Evolutionary conservation across 208 protist genomes (phyloP).

Genomic region (Trichomonas vaginalis): DNA sequence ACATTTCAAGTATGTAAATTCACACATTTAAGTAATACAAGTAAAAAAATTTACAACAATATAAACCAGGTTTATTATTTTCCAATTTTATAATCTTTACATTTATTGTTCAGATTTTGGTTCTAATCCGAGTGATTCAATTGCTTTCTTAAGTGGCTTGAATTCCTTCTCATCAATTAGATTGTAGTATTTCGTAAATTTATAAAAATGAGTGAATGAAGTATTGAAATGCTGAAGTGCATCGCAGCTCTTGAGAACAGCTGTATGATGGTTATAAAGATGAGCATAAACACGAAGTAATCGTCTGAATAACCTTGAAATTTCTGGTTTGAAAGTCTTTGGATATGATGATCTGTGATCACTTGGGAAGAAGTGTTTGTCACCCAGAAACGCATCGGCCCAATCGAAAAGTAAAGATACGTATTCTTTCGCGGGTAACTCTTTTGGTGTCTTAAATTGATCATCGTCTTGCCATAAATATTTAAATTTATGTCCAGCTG

Average conservation of each 20-base stretch:
- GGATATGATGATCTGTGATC: slow-evolving; percentile 43
- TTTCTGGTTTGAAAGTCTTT: slow-evolving; percentile 50
- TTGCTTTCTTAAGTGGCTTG: not conserved
- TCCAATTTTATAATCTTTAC: too few relatives aligned
- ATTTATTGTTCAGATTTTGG: too few relatives aligned
- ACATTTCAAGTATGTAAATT: too few relatives aligned
- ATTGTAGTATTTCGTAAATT: not conserved
- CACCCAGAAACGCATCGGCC: not conserved
- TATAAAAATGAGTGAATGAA: slow-evolving; percentile 8
- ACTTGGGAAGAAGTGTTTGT: not conserved
- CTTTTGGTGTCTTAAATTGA: not conserved
- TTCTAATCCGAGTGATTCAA: not conserved
- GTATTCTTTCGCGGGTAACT: not conserved
- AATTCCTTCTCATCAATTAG: not conserved
- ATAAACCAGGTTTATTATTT: too few relatives aligned
- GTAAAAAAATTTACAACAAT: too few relatives aligned
- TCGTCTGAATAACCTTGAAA: slow-evolving; percentile 82
- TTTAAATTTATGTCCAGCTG: slow-evolving; percentile 28
- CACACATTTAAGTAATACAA: too few relatives aligned
- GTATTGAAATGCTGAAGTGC: slow-evolving; percentile 89
- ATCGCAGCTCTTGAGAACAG: slow-evolving; percentile 63
- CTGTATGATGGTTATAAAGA: slow-evolving; percentile 87
- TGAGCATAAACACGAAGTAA: slow-evolving; percentile 95
- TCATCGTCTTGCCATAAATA: slow-evolving; percentile 18
- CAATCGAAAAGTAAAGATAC: not conserved